Base-by-base conservation (phyloP, 1,284 basidiomycete species). In the Marasmius sp. region DNA sequence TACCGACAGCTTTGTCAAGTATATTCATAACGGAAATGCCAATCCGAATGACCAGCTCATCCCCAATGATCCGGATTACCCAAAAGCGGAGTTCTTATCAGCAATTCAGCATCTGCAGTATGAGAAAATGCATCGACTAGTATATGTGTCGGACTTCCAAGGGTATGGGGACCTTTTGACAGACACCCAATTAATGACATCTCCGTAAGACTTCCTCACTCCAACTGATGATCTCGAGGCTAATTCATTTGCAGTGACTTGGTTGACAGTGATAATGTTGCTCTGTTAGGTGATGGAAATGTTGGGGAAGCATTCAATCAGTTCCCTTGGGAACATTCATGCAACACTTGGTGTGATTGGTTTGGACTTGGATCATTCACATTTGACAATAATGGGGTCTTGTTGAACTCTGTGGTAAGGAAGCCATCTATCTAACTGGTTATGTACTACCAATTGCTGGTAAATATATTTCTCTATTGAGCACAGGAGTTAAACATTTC, bases 101-200 rank as follows among this genome's bases (percentile, higher is more conserved):
- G 57, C 52, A 22, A 18, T 59, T 5, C 61, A 63, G 41, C 51
- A 63, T 41, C 33, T 63, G 1, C 58, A 60, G 36, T 60, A 60
- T 53, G 48, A 48, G n/a, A 63, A 63, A 47, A 57, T 52, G 9
- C 53, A 60, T 11, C 36, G 52, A 16, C 1, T 33, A 27, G 58
- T 47, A 8, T 60, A 50, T 57, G 39, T 63, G 6, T 56, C 61
- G 34, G 62, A 63, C 48, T 60, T 60, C 22, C 62, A 63, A 50
- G 62, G 62, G 8, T 60, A 57, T 39, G 53, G 58, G 6, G 22
- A 50, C 27, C 20, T 50, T n/a, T 22, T 50, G 20, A 50, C 48
- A 9, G 81, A 2, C 83, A 79, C 2, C 85, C 67, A 0, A 79
- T 77, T 50, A 3, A 50, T 50, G 48, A 50, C 51, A 70, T 76